Percentiles rank a stretch among this genome's conserved stretches.
Conservation (phyloP, 2,329 filamentous ascomycete genomes). For the Annulohypoxylon truncatum region DNA sequence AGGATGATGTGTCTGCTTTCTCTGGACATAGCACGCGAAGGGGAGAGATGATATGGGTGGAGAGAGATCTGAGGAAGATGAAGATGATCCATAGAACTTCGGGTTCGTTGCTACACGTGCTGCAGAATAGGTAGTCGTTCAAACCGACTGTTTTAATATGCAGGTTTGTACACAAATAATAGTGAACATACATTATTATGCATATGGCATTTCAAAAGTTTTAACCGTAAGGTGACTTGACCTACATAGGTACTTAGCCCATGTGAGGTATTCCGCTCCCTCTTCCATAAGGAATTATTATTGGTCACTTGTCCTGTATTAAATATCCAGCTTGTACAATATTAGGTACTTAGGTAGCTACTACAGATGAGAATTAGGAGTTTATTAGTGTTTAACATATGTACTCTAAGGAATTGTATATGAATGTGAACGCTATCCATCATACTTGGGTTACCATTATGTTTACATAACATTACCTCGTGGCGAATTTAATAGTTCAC, state of each 20-base stretch:
- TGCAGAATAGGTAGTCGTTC: slow-evolving; percentile 28
- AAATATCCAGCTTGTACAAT: neutral
- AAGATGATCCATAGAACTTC: slow-evolving; percentile 35
- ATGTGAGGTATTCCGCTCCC: neutral
- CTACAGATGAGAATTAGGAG: too few relatives aligned
- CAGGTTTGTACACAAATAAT: slow-evolving; percentile 53
- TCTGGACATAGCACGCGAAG: slow-evolving; percentile 43
- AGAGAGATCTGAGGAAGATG: slow-evolving; percentile 36
- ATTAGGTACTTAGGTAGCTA: neutral
- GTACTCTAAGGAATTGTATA: too few relatives aligned
- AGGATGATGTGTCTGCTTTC: slow-evolving; percentile 40
- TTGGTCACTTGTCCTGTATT: neutral
- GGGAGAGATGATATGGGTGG: slow-evolving; percentile 37
- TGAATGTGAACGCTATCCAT: too few relatives aligned
- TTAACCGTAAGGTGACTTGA: neutral
- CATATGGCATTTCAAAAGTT: neutral
- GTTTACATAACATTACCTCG: neutral
- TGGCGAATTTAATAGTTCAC: neutral
- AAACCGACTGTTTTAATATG: slow-evolving; percentile 18
- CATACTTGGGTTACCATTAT: neutral
- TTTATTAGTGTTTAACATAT: too few relatives aligned
- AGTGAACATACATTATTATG: slow-evolving; percentile 50
- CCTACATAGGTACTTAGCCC: neutral
- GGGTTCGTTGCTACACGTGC: slow-evolving; percentile 35
- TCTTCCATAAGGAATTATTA: neutral